Base-by-base conservation (phyloP, 345 rosid species). In the Sonneratia alba region DNA sequence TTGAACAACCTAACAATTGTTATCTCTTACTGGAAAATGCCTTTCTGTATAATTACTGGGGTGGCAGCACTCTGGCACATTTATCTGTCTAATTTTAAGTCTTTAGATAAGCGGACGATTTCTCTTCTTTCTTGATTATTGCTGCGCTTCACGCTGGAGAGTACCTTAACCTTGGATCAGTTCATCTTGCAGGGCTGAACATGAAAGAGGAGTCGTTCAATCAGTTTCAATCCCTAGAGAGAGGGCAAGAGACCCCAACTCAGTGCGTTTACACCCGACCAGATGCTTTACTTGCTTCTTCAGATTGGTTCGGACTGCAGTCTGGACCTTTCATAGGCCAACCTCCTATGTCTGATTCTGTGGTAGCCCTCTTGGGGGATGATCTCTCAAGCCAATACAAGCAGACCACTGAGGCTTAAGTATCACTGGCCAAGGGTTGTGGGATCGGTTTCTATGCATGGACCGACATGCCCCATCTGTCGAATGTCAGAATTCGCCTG, bases 391-490 rank as follows among this genome's bases (percentile, higher is more conserved):
- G 79, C 61, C 89, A 86, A 72, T 88, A 86, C 77, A 78, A 73
- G 82, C 88, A 81, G 70, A 84, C 84, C 27, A 73, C 74, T 19
- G 97, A 80, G 71, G 75, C 83, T 70, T 81, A 24, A 1, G 66
- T 5, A 32, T 32, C 38, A 27, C 10, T 34, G 18, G 82, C 83
- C 90, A 86, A 70, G 87, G 79, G 51, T 84, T 84, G 89, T 27
- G 96, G 84, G 3, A 85, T 83, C 9, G 79, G 81, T 73, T 88
- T 88, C 62, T 89, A 86, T 78, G 74, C 90, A 15, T 95, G 98
- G 98, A 88, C 88, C 77, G 89, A 83, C 82, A 88, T 89, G 91
- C 96, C 97, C 93, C 16, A 89, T 91, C 70, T 90, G 90, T 80
- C 89, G 85, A 71, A 85, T 83, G 78, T 79, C 85, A 22, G 93